Evolutionary conservation across 257 asterid genomes (phyloP), one percentile per base, ranked within the genome.

Genomic region (Nicotiana noctiflora): DNA sequence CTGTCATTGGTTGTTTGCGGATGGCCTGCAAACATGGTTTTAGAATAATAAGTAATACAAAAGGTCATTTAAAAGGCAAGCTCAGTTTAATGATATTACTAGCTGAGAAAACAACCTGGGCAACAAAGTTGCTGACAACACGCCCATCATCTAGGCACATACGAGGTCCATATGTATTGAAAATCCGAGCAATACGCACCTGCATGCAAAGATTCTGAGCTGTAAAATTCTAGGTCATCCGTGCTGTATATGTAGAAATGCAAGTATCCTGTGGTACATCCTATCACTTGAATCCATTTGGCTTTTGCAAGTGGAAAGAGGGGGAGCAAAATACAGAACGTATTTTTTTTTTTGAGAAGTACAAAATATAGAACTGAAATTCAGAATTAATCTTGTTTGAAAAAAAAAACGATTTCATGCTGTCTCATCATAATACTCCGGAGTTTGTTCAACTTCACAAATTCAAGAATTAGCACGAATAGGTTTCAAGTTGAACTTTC

Each of bases 91-190:
- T 18, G 34, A 75, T 76, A 70, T 32, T 27, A 72, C 3, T 2
- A 76, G 18, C 10, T 5, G 46, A 77, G 59, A 27, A 67, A 67
- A 84, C 89, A 82, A 95, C 99, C 99, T 95, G 99, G 13, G 99
- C 86, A 81, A 95, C 97, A 64, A 95, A 95, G 91, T 95, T 95
- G 91, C 99, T 95, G 85, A 93, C 99, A 79, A 95, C 99, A 76
- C 99, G 99, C n/a, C 99, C 99, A 87, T 95, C 99, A 88, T 95
- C 99, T 79, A 95, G 87, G 82, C 98, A 92, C 99, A 95, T 93
- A 34, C 98, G 98, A 82, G 98, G 99, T 60, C 99, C 99, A 61
- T 95, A 95, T 46, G 98, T 95, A 78, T 95, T 93, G 90, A 95
- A 95, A 82, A 95, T 95, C 79, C 99, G 98, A 19, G 98, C 98